Conservation (phyloP, 2,329 filamentous ascomycete species). For the Colletotrichum coccodes region DNA sequence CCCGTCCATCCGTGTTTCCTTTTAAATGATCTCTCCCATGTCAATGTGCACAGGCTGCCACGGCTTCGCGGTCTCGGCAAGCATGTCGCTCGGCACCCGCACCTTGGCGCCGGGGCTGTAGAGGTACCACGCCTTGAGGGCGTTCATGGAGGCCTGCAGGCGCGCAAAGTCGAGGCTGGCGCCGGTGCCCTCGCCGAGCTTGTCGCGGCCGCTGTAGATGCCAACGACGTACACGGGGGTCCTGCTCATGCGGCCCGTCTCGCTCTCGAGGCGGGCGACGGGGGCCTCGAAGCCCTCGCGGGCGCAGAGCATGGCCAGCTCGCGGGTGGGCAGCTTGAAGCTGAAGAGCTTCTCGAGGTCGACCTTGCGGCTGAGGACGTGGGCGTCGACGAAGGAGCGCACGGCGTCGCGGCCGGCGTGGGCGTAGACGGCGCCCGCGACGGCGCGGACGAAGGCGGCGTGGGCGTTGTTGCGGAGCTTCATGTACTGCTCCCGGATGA, state of each 20-base stretch:
- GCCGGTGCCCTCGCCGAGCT: slow-evolving; percentile 90
- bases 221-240: slow-evolving; percentile 94
- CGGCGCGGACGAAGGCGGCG: slow-evolving; percentile 82
- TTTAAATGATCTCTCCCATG: slow-evolving; percentile 74
- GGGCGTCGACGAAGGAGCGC: slow-evolving; percentile 83
- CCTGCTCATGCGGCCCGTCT: slow-evolving; percentile 87
- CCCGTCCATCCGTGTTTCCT: background rate
- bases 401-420: slow-evolving; percentile 83
- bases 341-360: slow-evolving; percentile 82
- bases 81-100: slow-evolving; percentile 76
- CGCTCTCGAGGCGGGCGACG: slow-evolving; percentile 86
- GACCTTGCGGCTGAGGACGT: slow-evolving; percentile 84
- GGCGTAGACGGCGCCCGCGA: slow-evolving; percentile 86
- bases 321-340: slow-evolving; percentile 85
- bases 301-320: slow-evolving; percentile 84
- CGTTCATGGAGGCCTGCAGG: slow-evolving; percentile 81
- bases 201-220: slow-evolving; percentile 90
- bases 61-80: slow-evolving; percentile 66
- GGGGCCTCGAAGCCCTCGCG: slow-evolving; percentile 91
- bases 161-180: slow-evolving; percentile 81
- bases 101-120: slow-evolving; percentile 81
- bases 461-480: slow-evolving; percentile 80
- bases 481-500: slow-evolving; percentile 53
- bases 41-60: slow-evolving; percentile 78
- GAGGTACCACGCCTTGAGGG: slow-evolving; percentile 94